Conservation (phyloP, 2,329 filamentous ascomycete genomes). For the Epichloe hybrida region DNA sequence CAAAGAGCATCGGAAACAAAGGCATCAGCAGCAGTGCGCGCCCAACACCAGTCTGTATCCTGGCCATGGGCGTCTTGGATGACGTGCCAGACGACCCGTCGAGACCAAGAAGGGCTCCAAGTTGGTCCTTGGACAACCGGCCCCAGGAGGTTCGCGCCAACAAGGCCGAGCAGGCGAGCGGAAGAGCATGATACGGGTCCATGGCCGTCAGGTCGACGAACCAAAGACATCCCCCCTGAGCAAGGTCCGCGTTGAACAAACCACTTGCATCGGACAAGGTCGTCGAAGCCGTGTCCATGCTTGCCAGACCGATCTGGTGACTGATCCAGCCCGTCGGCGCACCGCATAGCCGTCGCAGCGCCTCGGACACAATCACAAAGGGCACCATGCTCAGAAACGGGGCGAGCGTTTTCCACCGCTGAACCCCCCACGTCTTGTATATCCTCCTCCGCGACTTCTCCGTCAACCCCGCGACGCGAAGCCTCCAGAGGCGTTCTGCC, state of each 20-base stretch:
- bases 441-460: constrained; percentile 20
- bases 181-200: constrained; percentile 38
- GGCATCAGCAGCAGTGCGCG: constrained; percentile 20
- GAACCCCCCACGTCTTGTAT: constrained; percentile 28
- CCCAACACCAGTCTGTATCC: constrained; percentile 15
- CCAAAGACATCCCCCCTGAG: constrained; percentile 39
- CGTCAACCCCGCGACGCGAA: constrained; percentile 13
- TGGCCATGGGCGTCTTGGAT: constrained; percentile 9
- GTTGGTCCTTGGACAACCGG: constrained; percentile 15
- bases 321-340: constrained; percentile 19
- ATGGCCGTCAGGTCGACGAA: constrained; percentile 38
- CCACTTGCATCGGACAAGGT: constrained; percentile 13
- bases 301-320: constrained; percentile 16
- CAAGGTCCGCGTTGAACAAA: constrained; percentile 26
- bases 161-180: constrained; percentile 21
- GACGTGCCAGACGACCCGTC: constrained; percentile 5
- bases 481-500: constrained; percentile 10
- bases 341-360: constrained; percentile 31
- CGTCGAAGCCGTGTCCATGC: constrained; percentile 10
- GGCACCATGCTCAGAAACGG: constrained; percentile 29
- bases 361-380: constrained; percentile 38
- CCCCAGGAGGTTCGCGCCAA: constrained; percentile 18
- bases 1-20: constrained; percentile 20
- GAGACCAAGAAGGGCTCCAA: constrained; percentile 15
- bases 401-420: constrained; percentile 32